phyloP scores from a whole-genome alignment of 495 filamentous ascomycete species.

The Pseudotulostoma volvatum region DNA sequence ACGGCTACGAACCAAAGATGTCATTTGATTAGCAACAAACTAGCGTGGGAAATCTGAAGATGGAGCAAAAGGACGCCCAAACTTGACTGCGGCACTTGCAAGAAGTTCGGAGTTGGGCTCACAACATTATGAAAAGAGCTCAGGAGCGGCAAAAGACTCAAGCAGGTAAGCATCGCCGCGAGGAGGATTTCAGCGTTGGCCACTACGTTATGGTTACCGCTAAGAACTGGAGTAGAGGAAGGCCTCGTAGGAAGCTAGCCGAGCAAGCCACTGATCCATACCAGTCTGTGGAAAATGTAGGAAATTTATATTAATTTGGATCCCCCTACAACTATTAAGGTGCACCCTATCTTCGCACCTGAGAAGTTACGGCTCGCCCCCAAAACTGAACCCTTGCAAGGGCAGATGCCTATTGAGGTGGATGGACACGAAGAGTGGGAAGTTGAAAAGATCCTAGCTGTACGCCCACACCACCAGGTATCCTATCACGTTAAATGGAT shows the following conservation, averaged over 20 bases:
- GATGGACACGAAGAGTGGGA: constrained; percentile 5
- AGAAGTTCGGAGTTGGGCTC: background rate
- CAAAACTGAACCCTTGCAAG: background rate
- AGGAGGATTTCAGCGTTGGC: constrained; percentile 1
- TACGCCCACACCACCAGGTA: too few relatives aligned
- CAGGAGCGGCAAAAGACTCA: background rate
- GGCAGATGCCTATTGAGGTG: constrained; percentile 1
- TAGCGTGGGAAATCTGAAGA: background rate
- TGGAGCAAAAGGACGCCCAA: background rate
- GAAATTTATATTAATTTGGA: constrained; percentile 5
- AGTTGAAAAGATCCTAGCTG: constrained; percentile 1
- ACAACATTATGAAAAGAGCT: background rate
- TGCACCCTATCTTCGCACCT: constrained; percentile 6
- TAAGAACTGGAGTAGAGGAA: constrained; percentile 1
- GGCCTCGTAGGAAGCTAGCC: constrained; percentile 1
- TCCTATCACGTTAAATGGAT: constrained; percentile 3
- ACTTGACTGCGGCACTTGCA: background rate
- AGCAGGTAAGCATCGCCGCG: constrained; percentile 1
- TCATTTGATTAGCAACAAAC: background rate
- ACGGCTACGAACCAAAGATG: background rate
- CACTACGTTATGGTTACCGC: background rate
- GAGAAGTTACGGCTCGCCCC: constrained; percentile 3
- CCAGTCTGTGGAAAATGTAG: background rate
- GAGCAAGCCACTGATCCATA: background rate
- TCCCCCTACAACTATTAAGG: too few relatives aligned